A percentile compares a stretch with the other conserved stretches of the same genome.
phyloP scores from a whole-genome alignment of 164 flowering plant species.

The Sedum album region DNA sequence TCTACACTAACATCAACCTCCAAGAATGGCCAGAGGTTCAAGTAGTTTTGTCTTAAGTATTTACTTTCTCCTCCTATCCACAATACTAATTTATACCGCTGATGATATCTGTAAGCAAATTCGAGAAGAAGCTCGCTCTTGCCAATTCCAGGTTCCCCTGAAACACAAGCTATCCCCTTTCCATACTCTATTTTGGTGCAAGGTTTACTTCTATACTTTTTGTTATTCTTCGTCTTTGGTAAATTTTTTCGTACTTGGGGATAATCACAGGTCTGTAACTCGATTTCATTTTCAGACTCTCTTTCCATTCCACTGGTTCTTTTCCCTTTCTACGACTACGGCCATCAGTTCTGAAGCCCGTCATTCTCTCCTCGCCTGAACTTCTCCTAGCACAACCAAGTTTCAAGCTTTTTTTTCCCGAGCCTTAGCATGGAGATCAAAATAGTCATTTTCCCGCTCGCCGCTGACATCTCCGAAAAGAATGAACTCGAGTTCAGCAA shows the following conservation, averaged over 20 bases:
- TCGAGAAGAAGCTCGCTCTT: conserved; percentile 90
- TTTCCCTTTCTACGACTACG: conserved; percentile 48
- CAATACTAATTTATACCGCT: conserved; percentile 85
- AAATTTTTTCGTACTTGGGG: conserved; percentile 25
- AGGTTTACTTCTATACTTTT: conserved; percentile 45
- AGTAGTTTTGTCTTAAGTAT: conserved; percentile 78
- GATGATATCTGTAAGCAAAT: conserved; percentile 74
- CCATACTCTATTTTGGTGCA: conserved; percentile 56
- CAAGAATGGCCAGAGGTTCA: conserved; percentile 67
- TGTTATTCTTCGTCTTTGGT: conserved; percentile 29
- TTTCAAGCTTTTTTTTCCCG: conserved; percentile 49
- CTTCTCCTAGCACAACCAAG: conserved; percentile 43
- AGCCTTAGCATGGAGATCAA: conserved; percentile 61
- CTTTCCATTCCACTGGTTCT: conserved; percentile 86
- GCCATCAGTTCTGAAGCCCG: conserved; percentile 10
- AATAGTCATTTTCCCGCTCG: not conserved
- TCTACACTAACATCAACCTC: conserved; percentile 53
- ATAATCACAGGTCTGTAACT: conserved; percentile 52
- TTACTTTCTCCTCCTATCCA: conserved; percentile 91
- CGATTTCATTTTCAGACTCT: conserved; percentile 89
- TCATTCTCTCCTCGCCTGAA: conserved; percentile 27
- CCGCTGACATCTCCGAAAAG: conserved; percentile 12
- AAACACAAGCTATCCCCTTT: conserved; percentile 84
- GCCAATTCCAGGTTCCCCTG: conserved; percentile 95
- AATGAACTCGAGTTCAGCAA: conserved; percentile 11